These are phyloP conservation scores for Abrus precatorius DNA, from an alignment of 306 rosid genomes.

Conservation along the genomic window DNA sequence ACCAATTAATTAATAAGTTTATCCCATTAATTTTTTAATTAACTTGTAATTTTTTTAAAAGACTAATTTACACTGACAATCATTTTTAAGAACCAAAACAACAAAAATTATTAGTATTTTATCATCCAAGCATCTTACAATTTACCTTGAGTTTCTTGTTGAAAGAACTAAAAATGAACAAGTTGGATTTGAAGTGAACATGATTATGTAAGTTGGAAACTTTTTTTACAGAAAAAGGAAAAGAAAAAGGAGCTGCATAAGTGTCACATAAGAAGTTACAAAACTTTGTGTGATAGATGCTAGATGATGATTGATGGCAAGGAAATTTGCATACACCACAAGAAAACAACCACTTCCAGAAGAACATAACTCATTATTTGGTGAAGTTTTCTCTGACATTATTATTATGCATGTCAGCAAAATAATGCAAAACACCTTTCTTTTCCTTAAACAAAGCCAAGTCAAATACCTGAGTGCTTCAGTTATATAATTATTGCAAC, in stretches of 20 bases:
- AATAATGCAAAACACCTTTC: conserved; percentile 31
- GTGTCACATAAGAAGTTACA: background rate
- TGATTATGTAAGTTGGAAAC: background rate
- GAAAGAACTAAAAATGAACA: background rate
- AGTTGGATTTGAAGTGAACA: background rate
- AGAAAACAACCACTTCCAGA: conserved; percentile 25
- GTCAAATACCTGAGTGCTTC: conserved; percentile 30
- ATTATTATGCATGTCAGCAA: conserved; percentile 34
- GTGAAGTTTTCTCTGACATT: conserved; percentile 8
- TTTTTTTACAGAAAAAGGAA: background rate
- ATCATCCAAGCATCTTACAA: background rate
- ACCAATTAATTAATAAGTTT: background rate
- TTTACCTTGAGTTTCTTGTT: background rate
- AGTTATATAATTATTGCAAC: conserved; percentile 12
- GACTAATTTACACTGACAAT: no score
- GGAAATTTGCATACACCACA: conserved; percentile 4
- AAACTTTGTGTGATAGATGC: background rate
- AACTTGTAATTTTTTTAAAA: no score
- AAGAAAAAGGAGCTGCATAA: background rate
- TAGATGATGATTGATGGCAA: background rate
- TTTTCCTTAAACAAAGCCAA: conserved; percentile 8
- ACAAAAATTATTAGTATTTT: background rate
- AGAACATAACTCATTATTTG: conserved; percentile 15
- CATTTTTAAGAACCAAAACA: no score
- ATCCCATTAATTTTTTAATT: background rate